Conservation (phyloP, 1,139 yeast species). For the Arxiozyma slooffiae region DNA sequence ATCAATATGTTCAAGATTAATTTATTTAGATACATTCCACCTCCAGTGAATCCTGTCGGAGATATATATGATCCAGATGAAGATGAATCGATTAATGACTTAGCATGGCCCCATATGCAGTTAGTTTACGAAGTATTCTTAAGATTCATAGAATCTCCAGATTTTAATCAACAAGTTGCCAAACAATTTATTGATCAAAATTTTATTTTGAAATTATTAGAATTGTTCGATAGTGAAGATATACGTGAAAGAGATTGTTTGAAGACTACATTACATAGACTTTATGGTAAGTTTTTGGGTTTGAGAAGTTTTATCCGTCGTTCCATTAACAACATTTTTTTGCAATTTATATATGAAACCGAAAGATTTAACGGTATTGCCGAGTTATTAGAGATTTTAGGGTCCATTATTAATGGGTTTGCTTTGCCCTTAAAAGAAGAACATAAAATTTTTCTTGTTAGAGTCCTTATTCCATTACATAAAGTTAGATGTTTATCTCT, state of each 20-base stretch:
- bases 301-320: slow-evolving; percentile 86
- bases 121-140: slow-evolving; percentile 89
- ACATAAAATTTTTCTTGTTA: slow-evolving; percentile 79
- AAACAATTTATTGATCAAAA: slow-evolving; percentile 89
- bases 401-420: slow-evolving; percentile 94
- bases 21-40: slow-evolving; percentile 91
- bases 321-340: slow-evolving; percentile 81
- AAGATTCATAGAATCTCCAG: slow-evolving; percentile 88
- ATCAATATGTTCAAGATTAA: slow-evolving; percentile 84
- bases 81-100: slow-evolving; percentile 93
- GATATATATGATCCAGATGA: slow-evolving; percentile 97
- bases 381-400: slow-evolving; percentile 86
- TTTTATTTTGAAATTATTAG: slow-evolving; percentile 70
- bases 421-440: slow-evolving; percentile 96
- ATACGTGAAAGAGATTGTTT: slow-evolving; percentile 92
- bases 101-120: slow-evolving; percentile 99
- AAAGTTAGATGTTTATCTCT: slow-evolving; percentile 79
- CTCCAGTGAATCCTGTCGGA: slow-evolving; percentile 95
- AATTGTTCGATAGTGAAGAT: slow-evolving; percentile 91
- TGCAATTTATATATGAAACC: slow-evolving; percentile 90
- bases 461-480: slow-evolving; percentile 88
- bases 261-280: slow-evolving; percentile 88
- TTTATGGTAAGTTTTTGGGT: slow-evolving; percentile 88
- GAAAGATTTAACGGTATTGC: slow-evolving; percentile 95
- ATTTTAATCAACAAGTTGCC: slow-evolving; percentile 87